These are phyloP conservation scores for Gnomoniopsis smithogilvyi DNA, from an alignment of 2,329 filamentous ascomycete species.

Conservation along the genomic window DNA sequence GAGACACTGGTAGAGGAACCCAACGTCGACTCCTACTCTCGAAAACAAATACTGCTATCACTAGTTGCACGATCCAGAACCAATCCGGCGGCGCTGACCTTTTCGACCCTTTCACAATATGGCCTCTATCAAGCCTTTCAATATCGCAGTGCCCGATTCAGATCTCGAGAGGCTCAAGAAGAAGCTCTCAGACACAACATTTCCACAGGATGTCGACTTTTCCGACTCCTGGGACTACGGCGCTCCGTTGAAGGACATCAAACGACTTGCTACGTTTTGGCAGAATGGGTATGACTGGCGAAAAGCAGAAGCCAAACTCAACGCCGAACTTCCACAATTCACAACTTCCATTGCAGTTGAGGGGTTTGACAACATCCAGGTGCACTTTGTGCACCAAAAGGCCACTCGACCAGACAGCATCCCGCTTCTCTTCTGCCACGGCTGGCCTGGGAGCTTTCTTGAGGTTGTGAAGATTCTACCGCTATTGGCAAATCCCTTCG, in stretches of 20 bases:
- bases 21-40: too few relatives aligned
- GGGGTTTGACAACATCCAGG: slow-evolving; percentile 55
- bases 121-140: slow-evolving; percentile 30
- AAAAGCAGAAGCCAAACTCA: slow-evolving; percentile 54
- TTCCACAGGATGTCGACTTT: slow-evolving; percentile 56
- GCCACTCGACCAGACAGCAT: slow-evolving; percentile 27
- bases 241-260: slow-evolving; percentile 56
- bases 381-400: slow-evolving; percentile 63
- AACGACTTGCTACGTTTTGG: slow-evolving; percentile 57
- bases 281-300: slow-evolving; percentile 59
- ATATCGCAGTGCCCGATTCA: slow-evolving; percentile 31
- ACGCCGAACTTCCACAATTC: slow-evolving; percentile 56
- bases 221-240: slow-evolving; percentile 49
- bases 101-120: slow-evolving; percentile 4
- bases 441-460: slow-evolving; percentile 40
- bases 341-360: slow-evolving; percentile 49
- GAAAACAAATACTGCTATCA: too few relatives aligned
- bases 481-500: slow-evolving; percentile 26
- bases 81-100: too few relatives aligned
- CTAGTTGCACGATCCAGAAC: too few relatives aligned
- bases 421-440: slow-evolving; percentile 39
- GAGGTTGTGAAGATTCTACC: slow-evolving; percentile 34
- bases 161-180: slow-evolving; percentile 23
- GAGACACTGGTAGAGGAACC: too few relatives aligned
- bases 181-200: slow-evolving; percentile 15